Conservation (phyloP, 257 asterid species). For the Craterostigma plantagineum region DNA sequence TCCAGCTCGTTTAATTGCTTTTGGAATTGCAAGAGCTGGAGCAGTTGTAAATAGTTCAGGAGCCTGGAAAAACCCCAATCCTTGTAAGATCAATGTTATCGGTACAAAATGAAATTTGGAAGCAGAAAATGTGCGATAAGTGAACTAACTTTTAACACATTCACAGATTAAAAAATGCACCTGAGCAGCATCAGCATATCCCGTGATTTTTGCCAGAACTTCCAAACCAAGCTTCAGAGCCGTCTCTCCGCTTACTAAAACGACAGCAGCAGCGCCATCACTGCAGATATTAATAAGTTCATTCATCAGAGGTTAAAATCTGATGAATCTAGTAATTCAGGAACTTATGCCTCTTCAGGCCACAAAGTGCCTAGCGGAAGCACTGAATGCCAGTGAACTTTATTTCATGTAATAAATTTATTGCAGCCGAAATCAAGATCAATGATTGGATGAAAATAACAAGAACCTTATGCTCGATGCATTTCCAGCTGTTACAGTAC, state of each 20-base stretch:
- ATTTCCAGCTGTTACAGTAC: constrained; percentile 93
- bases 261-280: constrained; percentile 98
- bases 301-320: constrained; percentile 5
- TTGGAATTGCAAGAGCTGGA: constrained; percentile 93
- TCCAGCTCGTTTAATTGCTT: constrained; percentile 78
- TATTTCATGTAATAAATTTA: too few species aligned
- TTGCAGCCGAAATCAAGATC: background rate
- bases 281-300: constrained; percentile 25
- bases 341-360: too few species aligned
- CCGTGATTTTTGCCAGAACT: constrained; percentile 73
- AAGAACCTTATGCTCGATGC: constrained; percentile 97
- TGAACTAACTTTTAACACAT: background rate
- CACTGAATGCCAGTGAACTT: too few species aligned
- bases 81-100: constrained; percentile 4
- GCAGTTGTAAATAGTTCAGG: constrained; percentile 90
- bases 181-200: constrained; percentile 99
- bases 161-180: constrained; percentile 15
- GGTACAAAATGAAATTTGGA: too few species aligned
- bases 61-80: constrained; percentile 39
- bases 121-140: constrained; percentile 2
- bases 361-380: too few species aligned
- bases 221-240: constrained; percentile 69
- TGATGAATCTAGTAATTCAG: too few species aligned
- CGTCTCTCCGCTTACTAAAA: constrained; percentile 84
- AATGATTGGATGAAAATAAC: constrained; percentile 5